Evolutionary conservation across 2,329 filamentous ascomycete species (phyloP).

Genomic region (Monosporascus cannonballus): DNA sequence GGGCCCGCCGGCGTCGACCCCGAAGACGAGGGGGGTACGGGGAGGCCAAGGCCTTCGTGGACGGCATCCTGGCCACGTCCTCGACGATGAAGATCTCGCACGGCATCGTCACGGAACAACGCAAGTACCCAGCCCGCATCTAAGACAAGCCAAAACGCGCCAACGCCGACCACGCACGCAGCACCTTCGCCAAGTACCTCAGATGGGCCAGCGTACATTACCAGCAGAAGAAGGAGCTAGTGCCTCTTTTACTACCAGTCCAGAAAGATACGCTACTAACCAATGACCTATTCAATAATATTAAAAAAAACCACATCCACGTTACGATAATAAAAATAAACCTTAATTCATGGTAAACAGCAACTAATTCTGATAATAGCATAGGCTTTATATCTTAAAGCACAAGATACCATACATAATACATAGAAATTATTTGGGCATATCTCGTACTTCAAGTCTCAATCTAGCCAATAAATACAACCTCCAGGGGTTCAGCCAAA

Average conservation of each 20-base stretch:
- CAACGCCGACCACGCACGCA: constrained; percentile 20
- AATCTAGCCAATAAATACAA: neutral
- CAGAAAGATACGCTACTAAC: neutral
- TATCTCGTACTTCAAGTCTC: neutral
- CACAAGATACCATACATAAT: no score
- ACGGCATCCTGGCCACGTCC: constrained; percentile 22
- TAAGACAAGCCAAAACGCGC: constrained; percentile 23
- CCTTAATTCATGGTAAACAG: neutral
- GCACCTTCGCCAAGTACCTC: constrained; percentile 27
- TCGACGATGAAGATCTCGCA: constrained; percentile 28
- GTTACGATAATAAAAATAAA: neutral
- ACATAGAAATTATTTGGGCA: no score
- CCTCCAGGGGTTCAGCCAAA: no score
- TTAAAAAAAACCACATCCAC: neutral
- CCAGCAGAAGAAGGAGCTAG: constrained; percentile 21
- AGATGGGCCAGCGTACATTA: constrained; percentile 25
- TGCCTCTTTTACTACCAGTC: neutral
- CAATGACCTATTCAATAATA: neutral
- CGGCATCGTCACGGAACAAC: constrained; percentile 20
- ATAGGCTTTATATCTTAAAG: no score
- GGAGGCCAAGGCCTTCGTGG: constrained; percentile 13
- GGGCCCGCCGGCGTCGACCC: constrained; percentile 3
- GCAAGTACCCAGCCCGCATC: constrained; percentile 16
- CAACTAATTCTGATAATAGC: no score
- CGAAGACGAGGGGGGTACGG: constrained; percentile 5